Percentiles rank a stretch among this genome's conserved stretches.
Conservation (phyloP, 176 grass and related monocot species). For the Lolium perenne region DNA sequence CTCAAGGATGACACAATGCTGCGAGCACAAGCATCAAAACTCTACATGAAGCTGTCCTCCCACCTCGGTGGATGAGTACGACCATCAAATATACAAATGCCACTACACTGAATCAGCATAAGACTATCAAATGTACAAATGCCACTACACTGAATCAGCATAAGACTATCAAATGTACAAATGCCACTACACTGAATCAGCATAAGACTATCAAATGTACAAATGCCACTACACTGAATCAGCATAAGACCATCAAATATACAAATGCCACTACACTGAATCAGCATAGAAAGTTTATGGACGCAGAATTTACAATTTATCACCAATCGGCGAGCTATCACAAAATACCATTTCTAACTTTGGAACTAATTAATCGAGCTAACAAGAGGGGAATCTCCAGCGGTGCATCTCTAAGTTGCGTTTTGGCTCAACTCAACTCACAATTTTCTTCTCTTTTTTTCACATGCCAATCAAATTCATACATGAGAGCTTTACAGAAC, state of each 20-base stretch:
- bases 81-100: not conserved
- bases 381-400: not conserved
- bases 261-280: not conserved
- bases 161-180: not conserved
- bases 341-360: not conserved
- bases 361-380: not conserved
- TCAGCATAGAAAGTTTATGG: not conserved
- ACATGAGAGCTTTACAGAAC: constrained; percentile 31
- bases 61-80: too few species aligned
- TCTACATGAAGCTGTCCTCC: too few species aligned
- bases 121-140: too few species aligned
- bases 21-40: too few species aligned
- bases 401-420: not conserved
- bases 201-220: not conserved
- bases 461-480: constrained; percentile 12
- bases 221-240: not conserved
- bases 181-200: not conserved
- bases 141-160: too few species aligned
- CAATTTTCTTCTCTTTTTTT: not conserved
- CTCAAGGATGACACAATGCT: too few species aligned
- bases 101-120: too few species aligned
- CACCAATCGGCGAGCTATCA: not conserved
- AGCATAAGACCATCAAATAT: not conserved
- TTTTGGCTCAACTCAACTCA: not conserved
- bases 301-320: not conserved